phyloP scores from a whole-genome alignment of 176 grass and related monocot genomes.

The Oryza rufipogon region DNA sequence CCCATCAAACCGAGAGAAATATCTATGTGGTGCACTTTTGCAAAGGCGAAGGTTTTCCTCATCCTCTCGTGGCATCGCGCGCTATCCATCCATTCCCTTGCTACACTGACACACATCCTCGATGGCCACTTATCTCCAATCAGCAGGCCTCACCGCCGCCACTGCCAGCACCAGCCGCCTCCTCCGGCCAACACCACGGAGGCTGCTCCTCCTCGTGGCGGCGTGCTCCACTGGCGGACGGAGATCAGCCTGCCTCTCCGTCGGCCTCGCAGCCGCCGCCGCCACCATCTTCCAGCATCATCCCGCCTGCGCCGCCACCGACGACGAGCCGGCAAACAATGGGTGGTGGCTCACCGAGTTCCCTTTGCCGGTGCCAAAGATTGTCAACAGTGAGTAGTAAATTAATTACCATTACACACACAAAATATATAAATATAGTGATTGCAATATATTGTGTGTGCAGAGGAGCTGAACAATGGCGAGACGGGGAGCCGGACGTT shows the following conservation, averaged over 20 bases:
- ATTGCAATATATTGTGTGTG: too few species aligned
- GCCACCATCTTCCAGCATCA: conserved; percentile 42
- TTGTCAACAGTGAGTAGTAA: conserved; percentile 52
- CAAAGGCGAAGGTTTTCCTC: too few species aligned
- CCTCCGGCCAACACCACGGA: not conserved
- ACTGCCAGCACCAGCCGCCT: not conserved
- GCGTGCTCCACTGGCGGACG: not conserved
- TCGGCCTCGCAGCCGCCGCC: conserved; percentile 49
- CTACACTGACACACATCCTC: too few species aligned
- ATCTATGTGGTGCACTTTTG: too few species aligned
- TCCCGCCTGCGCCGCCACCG: conserved; percentile 28
- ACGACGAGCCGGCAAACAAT: conserved; percentile 57
- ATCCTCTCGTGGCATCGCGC: too few species aligned
- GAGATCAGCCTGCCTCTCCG: conserved; percentile 35
- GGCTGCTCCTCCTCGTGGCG: not conserved
- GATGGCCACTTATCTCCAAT: conserved; percentile 50
- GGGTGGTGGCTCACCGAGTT: conserved; percentile 81
- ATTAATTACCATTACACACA: too few species aligned
- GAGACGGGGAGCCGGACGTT: conserved; percentile 76
- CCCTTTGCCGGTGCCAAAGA: conserved; percentile 64
- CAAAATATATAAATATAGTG: too few species aligned
- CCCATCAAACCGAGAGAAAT: too few species aligned
- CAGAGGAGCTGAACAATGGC: conserved; percentile 56
- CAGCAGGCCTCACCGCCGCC: conserved; percentile 39
- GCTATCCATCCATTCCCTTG: not conserved